These are phyloP conservation scores for Aquilaria agallochum DNA, from an alignment of 441 rosid genomes.

Conservation along the genomic window DNA sequence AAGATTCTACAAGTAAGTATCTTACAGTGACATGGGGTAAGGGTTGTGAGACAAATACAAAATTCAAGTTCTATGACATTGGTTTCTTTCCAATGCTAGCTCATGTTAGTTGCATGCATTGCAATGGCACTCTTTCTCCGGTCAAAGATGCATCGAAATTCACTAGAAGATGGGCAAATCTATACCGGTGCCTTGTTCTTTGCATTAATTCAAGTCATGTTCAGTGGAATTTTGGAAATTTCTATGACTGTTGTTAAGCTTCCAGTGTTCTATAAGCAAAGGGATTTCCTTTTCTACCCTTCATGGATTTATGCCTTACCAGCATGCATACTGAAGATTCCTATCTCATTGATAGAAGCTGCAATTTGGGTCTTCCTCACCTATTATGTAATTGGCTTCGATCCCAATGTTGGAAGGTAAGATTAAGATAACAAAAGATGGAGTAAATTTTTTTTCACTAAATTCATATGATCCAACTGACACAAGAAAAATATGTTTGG, in stretches of 20 bases:
- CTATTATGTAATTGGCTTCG: slow-evolving; percentile 59
- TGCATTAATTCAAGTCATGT: slow-evolving; percentile 43
- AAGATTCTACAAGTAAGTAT: slow-evolving; percentile 34
- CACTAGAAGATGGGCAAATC: slow-evolving; percentile 48
- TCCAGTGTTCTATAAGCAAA: slow-evolving; percentile 91
- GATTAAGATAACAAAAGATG: not conserved
- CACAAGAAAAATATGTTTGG: not conserved
- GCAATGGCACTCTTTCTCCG: slow-evolving; percentile 34
- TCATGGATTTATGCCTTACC: slow-evolving; percentile 80
- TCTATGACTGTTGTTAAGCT: slow-evolving; percentile 74
- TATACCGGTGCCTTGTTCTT: slow-evolving; percentile 64
- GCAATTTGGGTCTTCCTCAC: slow-evolving; percentile 50
- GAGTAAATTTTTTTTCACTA: not conserved
- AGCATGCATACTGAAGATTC: slow-evolving; percentile 56
- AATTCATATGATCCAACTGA: not conserved
- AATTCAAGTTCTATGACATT: not conserved
- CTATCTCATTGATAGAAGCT: slow-evolving; percentile 51
- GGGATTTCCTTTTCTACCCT: slow-evolving; percentile 72
- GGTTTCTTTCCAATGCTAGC: slow-evolving; percentile 20
- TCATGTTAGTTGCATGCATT: slow-evolving; percentile 23
- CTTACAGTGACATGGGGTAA: not conserved
- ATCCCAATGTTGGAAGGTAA: slow-evolving; percentile 50
- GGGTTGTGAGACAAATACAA: not conserved
- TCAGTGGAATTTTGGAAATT: slow-evolving; percentile 63
- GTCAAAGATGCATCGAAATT: slow-evolving; percentile 25